A percentile compares a stretch with the other conserved stretches of the same genome.
Conservation (phyloP, 2,329 filamentous ascomycete species). For the Aspergillus fumigatus region DNA sequence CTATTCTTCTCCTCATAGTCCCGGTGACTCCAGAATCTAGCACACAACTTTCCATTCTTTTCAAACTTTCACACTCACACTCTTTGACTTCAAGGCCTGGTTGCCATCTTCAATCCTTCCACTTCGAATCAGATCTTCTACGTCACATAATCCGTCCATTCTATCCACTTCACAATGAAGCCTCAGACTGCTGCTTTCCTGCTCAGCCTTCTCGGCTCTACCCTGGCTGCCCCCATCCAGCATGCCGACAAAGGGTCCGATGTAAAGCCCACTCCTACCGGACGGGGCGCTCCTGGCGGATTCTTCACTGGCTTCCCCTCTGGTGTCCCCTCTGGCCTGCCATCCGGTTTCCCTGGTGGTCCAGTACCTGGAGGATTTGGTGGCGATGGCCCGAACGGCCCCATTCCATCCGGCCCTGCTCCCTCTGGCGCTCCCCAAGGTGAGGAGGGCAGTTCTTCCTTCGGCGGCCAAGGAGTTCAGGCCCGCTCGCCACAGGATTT, state of each 20-base stretch:
- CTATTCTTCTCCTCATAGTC: background rate
- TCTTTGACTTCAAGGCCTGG: background rate
- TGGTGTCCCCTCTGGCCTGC: background rate
- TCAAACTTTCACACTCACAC: background rate
- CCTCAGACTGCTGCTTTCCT: background rate
- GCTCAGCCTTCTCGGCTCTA: background rate
- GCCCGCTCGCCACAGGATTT: background rate
- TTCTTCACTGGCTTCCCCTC: background rate
- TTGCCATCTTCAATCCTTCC: background rate
- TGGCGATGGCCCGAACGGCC: too few relatives aligned
- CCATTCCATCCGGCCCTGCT: background rate
- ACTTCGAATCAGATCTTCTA: background rate
- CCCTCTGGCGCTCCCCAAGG: background rate
- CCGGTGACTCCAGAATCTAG: background rate
- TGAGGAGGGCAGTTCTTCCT: background rate
- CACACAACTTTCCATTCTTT: background rate
- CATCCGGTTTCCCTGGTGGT: background rate
- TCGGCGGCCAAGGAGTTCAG: background rate
- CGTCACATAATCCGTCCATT: background rate
- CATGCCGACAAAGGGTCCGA: background rate
- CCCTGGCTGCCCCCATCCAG: background rate
- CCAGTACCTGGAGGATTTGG: too few relatives aligned
- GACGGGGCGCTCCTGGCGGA: background rate
- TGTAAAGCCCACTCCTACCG: background rate
- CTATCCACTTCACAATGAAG: background rate